Conservation (phyloP, 164 flowering plant genomes). For the Berberis vulgaris region DNA sequence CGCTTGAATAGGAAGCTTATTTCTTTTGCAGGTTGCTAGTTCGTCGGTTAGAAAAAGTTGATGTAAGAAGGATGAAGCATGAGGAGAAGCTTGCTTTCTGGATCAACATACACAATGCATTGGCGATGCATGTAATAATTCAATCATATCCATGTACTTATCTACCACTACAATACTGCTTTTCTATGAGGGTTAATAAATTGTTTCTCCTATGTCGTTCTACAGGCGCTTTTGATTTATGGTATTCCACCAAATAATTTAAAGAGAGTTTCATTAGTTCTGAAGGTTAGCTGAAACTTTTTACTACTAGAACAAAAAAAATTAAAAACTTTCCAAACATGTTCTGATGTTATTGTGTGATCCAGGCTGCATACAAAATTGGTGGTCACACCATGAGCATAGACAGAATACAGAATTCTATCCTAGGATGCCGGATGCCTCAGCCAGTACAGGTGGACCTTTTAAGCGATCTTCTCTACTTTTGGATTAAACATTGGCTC, state of each 20-base stretch:
- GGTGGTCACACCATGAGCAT: constrained; percentile 84
- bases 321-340: background rate
- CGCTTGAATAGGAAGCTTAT: too few relatives aligned
- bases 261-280: constrained; percentile 55
- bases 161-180: background rate
- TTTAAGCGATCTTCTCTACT: background rate
- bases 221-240: constrained; percentile 76
- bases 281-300: constrained; percentile 49
- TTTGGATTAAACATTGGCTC: background rate
- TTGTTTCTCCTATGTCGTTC: background rate
- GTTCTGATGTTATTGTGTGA: constrained; percentile 1
- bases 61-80: constrained; percentile 37
- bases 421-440: constrained; percentile 73
- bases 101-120: constrained; percentile 88
- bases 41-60: constrained; percentile 29
- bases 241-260: constrained; percentile 82
- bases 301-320: background rate
- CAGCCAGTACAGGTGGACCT: constrained; percentile 77
- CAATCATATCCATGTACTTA: background rate
- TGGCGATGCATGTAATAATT: constrained; percentile 90
- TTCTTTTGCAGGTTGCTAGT: constrained; percentile 34
- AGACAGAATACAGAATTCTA: constrained; percentile 70
- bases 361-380: constrained; percentile 86
- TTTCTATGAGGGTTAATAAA: background rate
- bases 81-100: constrained; percentile 95